Conservation (phyloP, 805 yeast genomes). For the Hanseniaspora singularis region DNA sequence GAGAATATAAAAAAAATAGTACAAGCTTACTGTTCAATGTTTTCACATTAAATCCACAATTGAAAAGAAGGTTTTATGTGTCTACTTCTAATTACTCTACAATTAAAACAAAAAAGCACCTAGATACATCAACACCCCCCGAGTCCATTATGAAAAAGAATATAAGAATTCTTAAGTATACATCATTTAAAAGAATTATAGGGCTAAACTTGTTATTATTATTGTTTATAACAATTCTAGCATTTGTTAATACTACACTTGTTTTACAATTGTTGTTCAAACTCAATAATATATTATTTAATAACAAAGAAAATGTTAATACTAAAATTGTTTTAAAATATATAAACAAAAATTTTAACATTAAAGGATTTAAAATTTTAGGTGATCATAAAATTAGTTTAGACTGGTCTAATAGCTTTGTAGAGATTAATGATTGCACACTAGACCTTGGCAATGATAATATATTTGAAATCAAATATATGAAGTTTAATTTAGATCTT, state of each 20-base stretch:
- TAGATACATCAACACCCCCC: no score
- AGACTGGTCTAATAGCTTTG: conserved; percentile 8
- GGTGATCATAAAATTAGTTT: not conserved
- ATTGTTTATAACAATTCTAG: no score
- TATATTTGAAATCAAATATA: conserved; percentile 15
- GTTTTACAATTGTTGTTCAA: conserved; percentile 2
- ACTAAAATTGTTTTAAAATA: not conserved
- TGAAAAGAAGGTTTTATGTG: no score
- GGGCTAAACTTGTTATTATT: not conserved
- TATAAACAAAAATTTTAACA: not conserved
- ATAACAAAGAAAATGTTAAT: conserved; percentile 1
- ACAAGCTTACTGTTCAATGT: no score
- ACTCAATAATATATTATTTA: not conserved
- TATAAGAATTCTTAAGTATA: no score
- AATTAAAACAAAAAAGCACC: no score
- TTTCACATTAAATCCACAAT: no score
- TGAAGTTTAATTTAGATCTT: conserved; percentile 25
- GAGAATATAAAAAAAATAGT: no score
- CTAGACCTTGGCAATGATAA: conserved; percentile 1
- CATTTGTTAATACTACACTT: not conserved
- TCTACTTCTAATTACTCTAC: no score
- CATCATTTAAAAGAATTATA: no score
- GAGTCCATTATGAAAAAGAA: no score
- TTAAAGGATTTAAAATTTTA: not conserved
- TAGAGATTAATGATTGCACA: not conserved